A percentile compares a stretch with the other conserved stretches of the same genome.
Evolutionary conservation across 371 early-diverging fungal genomes (phyloP).

Genomic region (Lichtheimia hyalospora): DNA sequence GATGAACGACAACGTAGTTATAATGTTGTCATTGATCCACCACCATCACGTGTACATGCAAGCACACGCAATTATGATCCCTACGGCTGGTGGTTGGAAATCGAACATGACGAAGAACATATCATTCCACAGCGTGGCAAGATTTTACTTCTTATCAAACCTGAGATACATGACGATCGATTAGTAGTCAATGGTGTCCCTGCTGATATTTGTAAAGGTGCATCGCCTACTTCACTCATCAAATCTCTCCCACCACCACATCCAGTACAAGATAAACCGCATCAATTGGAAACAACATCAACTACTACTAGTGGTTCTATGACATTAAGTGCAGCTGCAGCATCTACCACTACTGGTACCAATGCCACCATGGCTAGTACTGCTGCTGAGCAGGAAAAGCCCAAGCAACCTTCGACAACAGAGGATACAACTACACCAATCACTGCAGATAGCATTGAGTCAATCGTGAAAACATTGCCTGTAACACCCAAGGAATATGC

Average conservation of each 20-base stretch:
- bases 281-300: neutral
- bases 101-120: constrained; percentile 51
- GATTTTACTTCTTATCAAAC: constrained; percentile 50
- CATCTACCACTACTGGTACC: too few species aligned
- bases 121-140: constrained; percentile 58
- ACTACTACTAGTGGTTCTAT: neutral
- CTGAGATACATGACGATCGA: constrained; percentile 2
- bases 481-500: constrained; percentile 29
- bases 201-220: too few species aligned
- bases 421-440: neutral
- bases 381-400: constrained; percentile 1
- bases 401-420: neutral
- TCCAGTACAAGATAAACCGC: neutral
- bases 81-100: constrained; percentile 48
- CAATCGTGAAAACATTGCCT: constrained; percentile 11
- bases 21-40: constrained; percentile 56
- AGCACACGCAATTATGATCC: constrained; percentile 36
- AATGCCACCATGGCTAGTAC: too few species aligned
- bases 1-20: constrained; percentile 23
- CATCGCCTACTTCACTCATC: too few species aligned
- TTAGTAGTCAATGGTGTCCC: constrained; percentile 27
- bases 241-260: too few species aligned
- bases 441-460: neutral
- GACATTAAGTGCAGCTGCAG: too few species aligned
- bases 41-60: constrained; percentile 50